phyloP scores from a whole-genome alignment of 176 grass and related monocot genomes.

The Pontederia paniculata region DNA sequence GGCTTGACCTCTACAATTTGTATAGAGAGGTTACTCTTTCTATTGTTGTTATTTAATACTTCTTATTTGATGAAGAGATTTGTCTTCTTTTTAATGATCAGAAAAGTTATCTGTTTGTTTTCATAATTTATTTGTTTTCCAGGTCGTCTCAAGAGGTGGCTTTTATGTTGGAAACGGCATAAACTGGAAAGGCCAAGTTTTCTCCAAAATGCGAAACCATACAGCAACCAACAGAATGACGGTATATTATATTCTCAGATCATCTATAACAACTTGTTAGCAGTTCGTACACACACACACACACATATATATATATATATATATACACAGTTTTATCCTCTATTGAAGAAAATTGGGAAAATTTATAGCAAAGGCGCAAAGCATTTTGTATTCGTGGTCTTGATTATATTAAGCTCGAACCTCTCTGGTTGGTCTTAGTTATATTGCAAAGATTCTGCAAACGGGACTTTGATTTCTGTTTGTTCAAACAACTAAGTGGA shows the following conservation, averaged over 20 bases:
- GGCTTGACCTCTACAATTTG: slow-evolving; percentile 69
- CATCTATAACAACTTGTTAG: neutral
- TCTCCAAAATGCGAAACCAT: slow-evolving; percentile 86
- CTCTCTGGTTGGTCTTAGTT: too few species aligned
- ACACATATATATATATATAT: too few species aligned
- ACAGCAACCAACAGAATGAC: slow-evolving; percentile 73
- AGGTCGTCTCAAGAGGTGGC: slow-evolving; percentile 74
- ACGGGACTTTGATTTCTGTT: too few species aligned
- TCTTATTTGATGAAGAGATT: neutral
- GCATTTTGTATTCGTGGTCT: too few species aligned
- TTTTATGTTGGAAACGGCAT: slow-evolving; percentile 84
- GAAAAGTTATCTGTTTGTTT: neutral
- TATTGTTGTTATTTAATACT: neutral
- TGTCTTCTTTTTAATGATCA: too few species aligned
- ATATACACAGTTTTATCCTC: too few species aligned
- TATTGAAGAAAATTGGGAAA: too few species aligned
- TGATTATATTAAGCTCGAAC: too few species aligned
- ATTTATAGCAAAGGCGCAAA: too few species aligned
- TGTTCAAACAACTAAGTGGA: too few species aligned
- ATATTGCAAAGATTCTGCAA: too few species aligned
- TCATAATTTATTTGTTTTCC: neutral
- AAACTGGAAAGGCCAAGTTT: slow-evolving; percentile 88
- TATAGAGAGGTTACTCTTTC: slow-evolving; percentile 51
- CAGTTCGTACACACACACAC: too few species aligned
- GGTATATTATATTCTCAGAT: slow-evolving; percentile 13